Conservation (phyloP, 2,329 filamentous ascomycete species). For the Colletotrichum tofieldiae region DNA sequence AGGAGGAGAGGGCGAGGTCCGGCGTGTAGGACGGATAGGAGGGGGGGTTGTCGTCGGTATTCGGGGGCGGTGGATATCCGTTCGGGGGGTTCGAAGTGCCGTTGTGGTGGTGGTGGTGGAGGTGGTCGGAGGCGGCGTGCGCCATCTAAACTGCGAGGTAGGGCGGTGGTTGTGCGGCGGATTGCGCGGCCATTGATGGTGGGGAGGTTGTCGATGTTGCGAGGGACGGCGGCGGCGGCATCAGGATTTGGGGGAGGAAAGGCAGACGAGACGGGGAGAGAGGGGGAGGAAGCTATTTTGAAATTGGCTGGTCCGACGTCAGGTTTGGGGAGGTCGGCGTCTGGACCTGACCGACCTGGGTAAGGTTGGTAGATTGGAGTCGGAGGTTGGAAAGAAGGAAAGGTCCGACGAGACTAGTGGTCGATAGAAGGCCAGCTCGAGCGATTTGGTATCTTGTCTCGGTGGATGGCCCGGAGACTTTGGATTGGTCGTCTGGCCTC, state of each 20-base stretch:
- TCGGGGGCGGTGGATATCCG: conserved; percentile 12
- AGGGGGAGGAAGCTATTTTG: conserved; percentile 20
- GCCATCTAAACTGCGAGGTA: conserved; percentile 25
- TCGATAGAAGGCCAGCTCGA: background rate
- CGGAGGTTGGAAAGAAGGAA: conserved; percentile 24
- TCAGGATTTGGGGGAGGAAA: background rate
- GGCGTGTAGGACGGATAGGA: conserved; percentile 31
- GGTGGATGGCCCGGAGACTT: conserved; percentile 1
- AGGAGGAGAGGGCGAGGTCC: conserved; percentile 45
- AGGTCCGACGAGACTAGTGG: conserved; percentile 7
- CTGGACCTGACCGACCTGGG: background rate
- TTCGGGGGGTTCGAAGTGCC: conserved; percentile 14
- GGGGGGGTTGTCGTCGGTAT: conserved; percentile 4
- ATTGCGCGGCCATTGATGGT: conserved; percentile 34
- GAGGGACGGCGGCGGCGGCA: conserved; percentile 14
- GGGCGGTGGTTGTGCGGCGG: conserved; percentile 28
- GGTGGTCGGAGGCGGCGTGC: conserved; percentile 26
- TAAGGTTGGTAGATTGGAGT: background rate
- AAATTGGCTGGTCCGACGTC: background rate
- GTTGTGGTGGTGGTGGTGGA: background rate
- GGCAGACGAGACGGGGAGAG: background rate
- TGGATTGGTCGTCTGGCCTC: background rate
- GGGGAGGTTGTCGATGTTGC: conserved; percentile 8
- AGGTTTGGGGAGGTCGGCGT: background rate
- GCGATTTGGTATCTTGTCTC: conserved; percentile 23